Percentiles rank a stretch among this genome's conserved stretches.
These are phyloP conservation scores for Diutina siamensis DNA, from an alignment of 1,139 yeast genomes.

Conservation along the genomic window DNA sequence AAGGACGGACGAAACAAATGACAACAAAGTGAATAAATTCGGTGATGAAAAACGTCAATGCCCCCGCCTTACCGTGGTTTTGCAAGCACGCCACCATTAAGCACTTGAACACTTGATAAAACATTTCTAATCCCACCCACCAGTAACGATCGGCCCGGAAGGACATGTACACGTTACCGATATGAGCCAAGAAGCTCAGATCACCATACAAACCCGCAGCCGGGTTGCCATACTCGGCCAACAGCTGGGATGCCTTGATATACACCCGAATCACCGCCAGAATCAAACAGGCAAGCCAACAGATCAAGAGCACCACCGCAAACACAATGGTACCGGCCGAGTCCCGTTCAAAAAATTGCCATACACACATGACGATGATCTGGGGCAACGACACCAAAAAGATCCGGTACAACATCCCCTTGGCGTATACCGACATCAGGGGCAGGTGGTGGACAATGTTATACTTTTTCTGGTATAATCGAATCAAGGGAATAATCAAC, in stretches of 20 bases:
- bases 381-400: conserved; percentile 80
- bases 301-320: conserved; percentile 56
- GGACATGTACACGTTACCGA: conserved; percentile 88
- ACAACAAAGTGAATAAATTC: conserved; percentile 60
- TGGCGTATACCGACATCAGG: conserved; percentile 14
- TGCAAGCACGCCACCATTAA: conserved; percentile 83
- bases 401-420: conserved; percentile 81
- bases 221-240: conserved; percentile 70
- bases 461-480: conserved; percentile 49
- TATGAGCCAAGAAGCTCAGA: conserved; percentile 64
- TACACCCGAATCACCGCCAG: conserved; percentile 71
- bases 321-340: conserved; percentile 75
- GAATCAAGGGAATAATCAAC: conserved; percentile 56
- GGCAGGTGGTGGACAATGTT: too few relatives aligned
- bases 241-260: conserved; percentile 60
- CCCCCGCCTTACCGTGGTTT: conserved; percentile 65
- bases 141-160: conserved; percentile 81
- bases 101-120: conserved; percentile 63
- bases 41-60: conserved; percentile 61
- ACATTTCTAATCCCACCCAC: conserved; percentile 57
- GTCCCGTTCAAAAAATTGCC: conserved; percentile 80
- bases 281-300: conserved; percentile 47
- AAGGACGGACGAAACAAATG: conserved; percentile 69
- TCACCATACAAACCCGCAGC: conserved; percentile 89
- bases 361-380: conserved; percentile 65